A percentile compares a stretch with the other conserved stretches of the same genome.
phyloP scores from a whole-genome alignment of 345 rosid genomes.

The Arabidopsis suecica region DNA sequence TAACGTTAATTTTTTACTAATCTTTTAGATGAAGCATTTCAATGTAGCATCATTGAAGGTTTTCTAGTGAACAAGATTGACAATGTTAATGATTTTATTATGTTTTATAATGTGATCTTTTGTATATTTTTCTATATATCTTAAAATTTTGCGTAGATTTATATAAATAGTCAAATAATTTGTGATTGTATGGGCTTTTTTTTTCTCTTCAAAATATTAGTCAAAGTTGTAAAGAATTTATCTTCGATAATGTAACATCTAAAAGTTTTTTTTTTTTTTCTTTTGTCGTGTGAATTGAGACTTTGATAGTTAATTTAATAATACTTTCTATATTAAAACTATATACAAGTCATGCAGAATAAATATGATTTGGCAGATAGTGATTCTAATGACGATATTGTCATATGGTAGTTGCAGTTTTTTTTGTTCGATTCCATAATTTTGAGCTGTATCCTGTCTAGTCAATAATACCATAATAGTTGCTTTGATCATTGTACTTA shows the following conservation, averaged over 20 bases:
- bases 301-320: not conserved
- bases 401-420: slow-evolving; percentile 15
- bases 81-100: not conserved
- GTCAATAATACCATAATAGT: slow-evolving; percentile 21
- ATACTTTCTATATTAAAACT: not conserved
- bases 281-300: slow-evolving; percentile 1
- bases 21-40: not conserved
- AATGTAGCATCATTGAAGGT: no score
- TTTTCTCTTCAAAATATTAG: not conserved
- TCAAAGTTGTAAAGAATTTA: not conserved
- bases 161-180: not conserved
- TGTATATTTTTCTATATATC: no score
- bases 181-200: not conserved
- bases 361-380: slow-evolving; percentile 14
- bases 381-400: slow-evolving; percentile 20
- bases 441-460: slow-evolving; percentile 19
- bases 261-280: not conserved
- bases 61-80: not conserved
- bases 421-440: slow-evolving; percentile 20
- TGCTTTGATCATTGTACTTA: slow-evolving; percentile 28
- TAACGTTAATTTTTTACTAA: not conserved
- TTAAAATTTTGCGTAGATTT: no score
- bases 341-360: not conserved
- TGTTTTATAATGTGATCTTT: no score
- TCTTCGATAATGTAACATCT: not conserved